Evolutionary conservation across 2,329 filamentous ascomycete genomes (phyloP), one percentile per base, ranked within the genome.

Genomic region (Aspergillus ibericus): DNA sequence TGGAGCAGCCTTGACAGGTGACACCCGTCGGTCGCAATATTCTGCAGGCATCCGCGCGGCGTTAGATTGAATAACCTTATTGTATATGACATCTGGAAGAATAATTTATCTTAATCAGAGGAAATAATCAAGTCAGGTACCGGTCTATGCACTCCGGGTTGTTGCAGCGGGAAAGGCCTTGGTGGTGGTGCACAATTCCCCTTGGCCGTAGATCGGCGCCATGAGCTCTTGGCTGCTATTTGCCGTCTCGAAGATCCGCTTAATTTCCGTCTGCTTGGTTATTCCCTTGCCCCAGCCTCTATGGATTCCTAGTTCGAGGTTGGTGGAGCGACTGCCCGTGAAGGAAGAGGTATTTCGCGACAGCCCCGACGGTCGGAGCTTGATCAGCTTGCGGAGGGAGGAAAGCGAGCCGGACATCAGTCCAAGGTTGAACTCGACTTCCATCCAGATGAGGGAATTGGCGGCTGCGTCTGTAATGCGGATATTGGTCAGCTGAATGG

Each of bases 381-480:
- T 15, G 22, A 53, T 13, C 15, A 55, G 22, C 29, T 55, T 51
- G 38, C 20, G 25, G 9, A 63, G 29, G 13, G 63, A 66, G 0
- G 63, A 62, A 8, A 66, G 59, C 5, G 64, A 66, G 10, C 64
- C 64, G 7, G 64, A 52, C 13, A 65, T 56, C 8, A 67, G 63
- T 9, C 55, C 64, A 1, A 67, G 48, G 9, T 63, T 63, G 58
- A 68, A 68, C 27, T 68, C 66, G 8, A 66, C 55, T 6, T 58
- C 56, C 66, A 68, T 66, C 60, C 61, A 66, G 56, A 64, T 64
- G 4, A 66, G 50, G 3, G 66, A 62, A 1, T 55, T 53, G 5
- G 58, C 49, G 5, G 59, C 55, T 1, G 64, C 60, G 8, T 67
- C 62, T 63, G 34, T n/a, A 7, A 15, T n/a, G 10, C 50, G n/a